A percentile compares a stretch with the other conserved stretches of the same genome.
These are phyloP conservation scores for Eucalyptus camaldulensis DNA, from an alignment of 345 rosid species.

Conservation along the genomic window DNA sequence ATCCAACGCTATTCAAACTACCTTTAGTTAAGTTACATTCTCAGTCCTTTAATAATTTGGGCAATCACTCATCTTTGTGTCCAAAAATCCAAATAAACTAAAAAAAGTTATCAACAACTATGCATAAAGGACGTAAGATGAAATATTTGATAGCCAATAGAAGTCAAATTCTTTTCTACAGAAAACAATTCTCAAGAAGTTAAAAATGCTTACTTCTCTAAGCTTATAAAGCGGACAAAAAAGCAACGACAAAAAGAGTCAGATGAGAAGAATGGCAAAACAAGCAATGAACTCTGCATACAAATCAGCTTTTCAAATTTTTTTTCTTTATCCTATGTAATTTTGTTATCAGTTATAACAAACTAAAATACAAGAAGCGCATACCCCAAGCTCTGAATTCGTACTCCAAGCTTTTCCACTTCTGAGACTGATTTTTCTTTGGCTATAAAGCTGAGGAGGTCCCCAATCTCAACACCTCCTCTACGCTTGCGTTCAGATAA, in stretches of 20 bases:
- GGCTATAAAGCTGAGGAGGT: slow-evolving; percentile 69
- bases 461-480: slow-evolving; percentile 26
- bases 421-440: slow-evolving; percentile 25
- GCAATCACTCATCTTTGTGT: neutral
- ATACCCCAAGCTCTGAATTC: slow-evolving; percentile 67
- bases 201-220: neutral
- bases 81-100: neutral
- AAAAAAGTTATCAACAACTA: neutral
- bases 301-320: neutral
- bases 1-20: no score
- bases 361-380: neutral
- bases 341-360: neutral
- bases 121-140: neutral
- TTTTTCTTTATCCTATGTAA: neutral
- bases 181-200: neutral
- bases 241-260: neutral
- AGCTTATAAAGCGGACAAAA: neutral
- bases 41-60: neutral
- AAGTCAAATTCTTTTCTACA: neutral
- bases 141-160: neutral
- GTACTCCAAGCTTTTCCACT: slow-evolving; percentile 71
- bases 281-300: neutral
- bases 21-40: neutral
- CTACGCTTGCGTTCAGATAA: slow-evolving; percentile 4
- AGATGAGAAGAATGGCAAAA: neutral